Evolutionary conservation across 2,329 filamentous ascomycete species (phyloP).

Genomic region (Colletotrichum agaves): DNA sequence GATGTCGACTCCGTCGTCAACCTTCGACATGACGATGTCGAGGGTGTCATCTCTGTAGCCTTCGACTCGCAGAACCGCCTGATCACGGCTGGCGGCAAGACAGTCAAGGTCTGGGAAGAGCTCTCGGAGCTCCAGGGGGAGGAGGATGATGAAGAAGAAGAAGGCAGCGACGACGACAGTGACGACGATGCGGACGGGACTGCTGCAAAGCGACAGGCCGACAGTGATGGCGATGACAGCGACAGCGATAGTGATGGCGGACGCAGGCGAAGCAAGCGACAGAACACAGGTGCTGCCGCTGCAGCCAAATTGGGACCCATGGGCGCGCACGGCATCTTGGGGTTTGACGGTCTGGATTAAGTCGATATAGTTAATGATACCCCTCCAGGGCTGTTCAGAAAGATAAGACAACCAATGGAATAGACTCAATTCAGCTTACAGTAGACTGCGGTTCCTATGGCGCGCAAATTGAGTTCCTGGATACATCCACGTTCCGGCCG

Average conservation of each 20-base stretch:
- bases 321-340: conserved; percentile 63
- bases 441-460: no score
- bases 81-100: conserved; percentile 87
- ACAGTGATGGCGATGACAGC: conserved; percentile 57
- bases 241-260: conserved; percentile 58
- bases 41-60: conserved; percentile 82
- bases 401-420: conserved; percentile 27
- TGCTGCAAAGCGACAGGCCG: conserved; percentile 58
- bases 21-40: conserved; percentile 82
- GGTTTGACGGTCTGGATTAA: conserved; percentile 60
- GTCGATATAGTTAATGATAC: conserved; percentile 36
- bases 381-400: conserved; percentile 23
- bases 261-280: conserved; percentile 58
- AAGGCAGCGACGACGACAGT: conserved; percentile 54
- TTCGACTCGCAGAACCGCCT: conserved; percentile 89
- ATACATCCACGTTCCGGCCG: not conserved
- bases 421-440: not conserved
- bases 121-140: conserved; percentile 66
- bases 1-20: conserved; percentile 74
- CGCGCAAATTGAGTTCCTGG: not conserved
- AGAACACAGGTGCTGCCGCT: conserved; percentile 51
- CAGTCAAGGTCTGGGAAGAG: conserved; percentile 94
- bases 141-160: conserved; percentile 57
- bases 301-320: conserved; percentile 59
- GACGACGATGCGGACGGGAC: conserved; percentile 57